Conservation (phyloP, 768 basidiomycete genomes). For the Termitomyces sp. region DNA sequence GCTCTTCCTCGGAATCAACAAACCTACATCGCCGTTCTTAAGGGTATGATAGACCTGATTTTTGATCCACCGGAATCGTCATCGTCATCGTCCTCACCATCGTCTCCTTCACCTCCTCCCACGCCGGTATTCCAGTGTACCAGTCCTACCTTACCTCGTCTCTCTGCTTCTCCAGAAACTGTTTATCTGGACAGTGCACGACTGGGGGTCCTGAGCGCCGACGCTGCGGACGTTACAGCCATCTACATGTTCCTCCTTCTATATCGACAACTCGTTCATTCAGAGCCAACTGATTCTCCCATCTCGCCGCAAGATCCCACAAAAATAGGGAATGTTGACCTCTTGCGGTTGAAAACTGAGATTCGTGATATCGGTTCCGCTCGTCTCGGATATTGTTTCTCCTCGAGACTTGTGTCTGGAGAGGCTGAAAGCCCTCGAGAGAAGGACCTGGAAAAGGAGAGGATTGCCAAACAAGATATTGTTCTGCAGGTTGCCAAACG, state of each 20-base stretch:
- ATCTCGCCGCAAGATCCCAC: constrained; percentile 23
- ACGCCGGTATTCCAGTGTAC: constrained; percentile 26
- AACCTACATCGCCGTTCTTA: constrained; percentile 51
- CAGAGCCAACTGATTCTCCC: constrained; percentile 32
- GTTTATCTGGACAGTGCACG: constrained; percentile 75
- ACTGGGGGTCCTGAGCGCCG: constrained; percentile 57
- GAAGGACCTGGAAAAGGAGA: constrained; percentile 49
- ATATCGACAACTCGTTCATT: constrained; percentile 67
- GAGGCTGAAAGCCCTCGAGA: constrained; percentile 16
- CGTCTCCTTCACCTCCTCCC: constrained; percentile 19
- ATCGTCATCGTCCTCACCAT: constrained; percentile 28
- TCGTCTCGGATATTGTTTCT: constrained; percentile 59
- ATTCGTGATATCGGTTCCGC: constrained; percentile 66
- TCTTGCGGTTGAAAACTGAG: constrained; percentile 66
- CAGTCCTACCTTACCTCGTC: constrained; percentile 22
- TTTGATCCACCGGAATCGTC: constrained; percentile 44
- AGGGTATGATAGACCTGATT: constrained; percentile 60
- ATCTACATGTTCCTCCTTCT: constrained; percentile 80
- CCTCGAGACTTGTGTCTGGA: constrained; percentile 18
- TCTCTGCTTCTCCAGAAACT: constrained; percentile 66
- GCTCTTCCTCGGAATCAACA: constrained; percentile 47
- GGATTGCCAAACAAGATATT: constrained; percentile 54
- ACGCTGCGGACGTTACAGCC: constrained; percentile 69
- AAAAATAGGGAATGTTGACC: constrained; percentile 45
- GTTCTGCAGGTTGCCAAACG: constrained; percentile 74